Evolutionary conservation across 2,329 filamentous ascomycete species (phyloP).

Genomic region (Parastagonospora avenae): DNA sequence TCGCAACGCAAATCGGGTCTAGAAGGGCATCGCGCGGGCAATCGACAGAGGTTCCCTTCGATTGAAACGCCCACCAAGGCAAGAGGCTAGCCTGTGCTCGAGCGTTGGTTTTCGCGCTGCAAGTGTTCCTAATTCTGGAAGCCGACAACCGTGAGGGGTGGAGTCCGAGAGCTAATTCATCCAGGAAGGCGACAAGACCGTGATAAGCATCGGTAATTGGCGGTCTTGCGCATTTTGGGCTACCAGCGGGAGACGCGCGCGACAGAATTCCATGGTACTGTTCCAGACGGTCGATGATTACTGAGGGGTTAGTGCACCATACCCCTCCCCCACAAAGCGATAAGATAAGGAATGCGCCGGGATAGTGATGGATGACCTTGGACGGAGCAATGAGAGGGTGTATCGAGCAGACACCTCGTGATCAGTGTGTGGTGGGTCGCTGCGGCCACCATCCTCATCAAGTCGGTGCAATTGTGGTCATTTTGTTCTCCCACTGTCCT

Average conservation of each 20-base stretch:
- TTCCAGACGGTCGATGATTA: constrained; percentile 1
- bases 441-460: constrained; percentile 6
- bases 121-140: not conserved
- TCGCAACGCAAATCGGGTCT: constrained; percentile 37
- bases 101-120: not conserved
- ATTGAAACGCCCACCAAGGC: not conserved
- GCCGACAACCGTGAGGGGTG: constrained; percentile 21
- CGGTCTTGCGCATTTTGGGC: constrained; percentile 17
- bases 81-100: not conserved
- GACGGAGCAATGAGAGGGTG: constrained; percentile 27
- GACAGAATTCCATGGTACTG: constrained; percentile 3
- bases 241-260: constrained; percentile 16
- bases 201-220: constrained; percentile 19
- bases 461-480: constrained; percentile 3
- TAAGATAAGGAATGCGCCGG: constrained; percentile 29
- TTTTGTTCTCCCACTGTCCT: constrained; percentile 1
- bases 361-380: constrained; percentile 22
- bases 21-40: constrained; percentile 26
- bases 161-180: constrained; percentile 8
- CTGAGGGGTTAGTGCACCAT: constrained; percentile 10
- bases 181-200: constrained; percentile 3
- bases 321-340: constrained; percentile 27
- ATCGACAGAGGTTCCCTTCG: constrained; percentile 6
- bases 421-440: constrained; percentile 21
- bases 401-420: constrained; percentile 31